Evolutionary conservation across 2,329 filamentous ascomycete species (phyloP), one percentile per base, ranked within the genome.

Genomic region (Colletotrichum sublineola): DNA sequence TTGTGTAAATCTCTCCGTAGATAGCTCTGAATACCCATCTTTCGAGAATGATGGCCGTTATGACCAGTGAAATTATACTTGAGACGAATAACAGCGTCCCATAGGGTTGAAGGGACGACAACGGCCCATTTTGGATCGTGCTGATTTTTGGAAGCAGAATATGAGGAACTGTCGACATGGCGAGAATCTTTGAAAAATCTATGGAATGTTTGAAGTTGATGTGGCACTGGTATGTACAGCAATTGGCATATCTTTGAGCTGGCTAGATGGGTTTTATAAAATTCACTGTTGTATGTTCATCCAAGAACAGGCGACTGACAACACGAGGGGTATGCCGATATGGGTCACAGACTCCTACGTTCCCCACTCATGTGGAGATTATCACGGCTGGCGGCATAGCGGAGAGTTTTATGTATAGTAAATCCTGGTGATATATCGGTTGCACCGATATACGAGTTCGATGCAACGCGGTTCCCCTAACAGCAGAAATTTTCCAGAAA

Each of bases 61-160:
- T 64, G 3, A 73, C 64, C 0, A 72, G 36, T 8, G 58, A 44
- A 20, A 72, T n/a, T 2, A 74, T 40, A 50, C 58, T 53, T 14
- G 55, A 61, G 36, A 42, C 56, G 18, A 74, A 65, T 14, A 75
- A 56, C 4, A 75, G 53, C 5, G 71, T 58, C 3, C 68, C 73
- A 1, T 38, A 67, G 9, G 69, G 15, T 0, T 68, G 40, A 1
- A 65, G 60, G 11, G 40, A 8, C 7, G 73, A 69, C 3, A 74
- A 50, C 14, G 65, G 64, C 1, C 70, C 68, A 31, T 68, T 68
- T 29, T 61, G 15, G 14, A 72, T 60, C 8, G 65, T 63, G 14
- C 57, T 60, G 64, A 72, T 68, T 11, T 72, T 72, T 5, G 69
- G 69, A 3, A 46, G 33, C 36, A 40, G 2, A n/a, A 5, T 46